phyloP scores from a whole-genome alignment of 2,329 filamentous ascomycete genomes.

The Zymoseptoria pseudotritici region DNA sequence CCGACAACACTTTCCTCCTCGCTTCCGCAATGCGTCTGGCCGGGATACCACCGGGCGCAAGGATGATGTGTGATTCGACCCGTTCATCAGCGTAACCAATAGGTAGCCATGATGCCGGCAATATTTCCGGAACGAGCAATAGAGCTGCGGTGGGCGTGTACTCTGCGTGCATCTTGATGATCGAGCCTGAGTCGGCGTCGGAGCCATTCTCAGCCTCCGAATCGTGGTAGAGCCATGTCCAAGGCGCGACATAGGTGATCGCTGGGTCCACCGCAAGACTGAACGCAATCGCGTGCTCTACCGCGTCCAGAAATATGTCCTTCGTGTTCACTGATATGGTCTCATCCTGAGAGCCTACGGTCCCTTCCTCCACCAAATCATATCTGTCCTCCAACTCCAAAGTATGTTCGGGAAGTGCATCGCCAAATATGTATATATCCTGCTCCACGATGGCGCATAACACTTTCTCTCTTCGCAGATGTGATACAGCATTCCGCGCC shows the following conservation, averaged over 20 bases:
- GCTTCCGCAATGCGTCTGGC: slow-evolving; percentile 2
- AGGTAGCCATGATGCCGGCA: slow-evolving; percentile 3
- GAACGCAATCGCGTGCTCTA: slow-evolving; percentile 15
- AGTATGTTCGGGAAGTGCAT: slow-evolving; percentile 1
- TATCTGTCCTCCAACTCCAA: background rate
- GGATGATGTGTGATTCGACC: slow-evolving; percentile 1
- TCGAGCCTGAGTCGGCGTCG: slow-evolving; percentile 1
- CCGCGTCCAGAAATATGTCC: slow-evolving; percentile 19
- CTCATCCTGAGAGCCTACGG: background rate
- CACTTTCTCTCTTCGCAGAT: slow-evolving; percentile 13
- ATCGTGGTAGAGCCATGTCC: slow-evolving; percentile 15
- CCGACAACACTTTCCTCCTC: background rate
- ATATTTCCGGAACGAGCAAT: slow-evolving; percentile 11
- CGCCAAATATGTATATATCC: slow-evolving; percentile 14
- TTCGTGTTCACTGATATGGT: slow-evolving; percentile 1
- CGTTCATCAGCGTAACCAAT: background rate
- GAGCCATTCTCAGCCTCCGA: background rate
- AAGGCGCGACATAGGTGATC: slow-evolving; percentile 12
- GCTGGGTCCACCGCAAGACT: slow-evolving; percentile 7
- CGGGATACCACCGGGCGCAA: slow-evolving; percentile 12
- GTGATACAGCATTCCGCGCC: slow-evolving; percentile 4
- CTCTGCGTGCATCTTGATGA: slow-evolving; percentile 11
- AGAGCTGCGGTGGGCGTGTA: slow-evolving; percentile 7
- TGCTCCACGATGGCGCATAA: slow-evolving; percentile 10
- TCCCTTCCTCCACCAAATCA: slow-evolving; percentile 1